These are phyloP conservation scores for Crepidotus variabilis DNA, from an alignment of 768 basidiomycete genomes.

Conservation along the genomic window DNA sequence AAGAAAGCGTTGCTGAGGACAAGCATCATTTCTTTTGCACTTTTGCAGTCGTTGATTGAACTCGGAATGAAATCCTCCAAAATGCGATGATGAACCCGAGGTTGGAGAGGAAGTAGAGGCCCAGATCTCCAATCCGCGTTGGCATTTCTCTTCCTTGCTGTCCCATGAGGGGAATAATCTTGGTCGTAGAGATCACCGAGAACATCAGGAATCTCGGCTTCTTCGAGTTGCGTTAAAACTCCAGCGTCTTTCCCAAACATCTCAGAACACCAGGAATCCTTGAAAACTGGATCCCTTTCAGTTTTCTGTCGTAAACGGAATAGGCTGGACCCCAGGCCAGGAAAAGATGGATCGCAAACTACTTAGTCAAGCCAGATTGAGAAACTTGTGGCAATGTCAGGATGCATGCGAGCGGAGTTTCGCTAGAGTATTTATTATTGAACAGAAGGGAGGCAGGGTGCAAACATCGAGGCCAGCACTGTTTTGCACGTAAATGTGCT, in stretches of 20 bases:
- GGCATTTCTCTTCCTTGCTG: neutral
- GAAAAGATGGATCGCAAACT: neutral
- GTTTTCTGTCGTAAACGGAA: conserved; percentile 1
- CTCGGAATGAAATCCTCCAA: neutral
- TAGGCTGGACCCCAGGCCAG: conserved; percentile 1
- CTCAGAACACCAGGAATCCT: conserved; percentile 4
- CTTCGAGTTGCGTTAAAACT: neutral
- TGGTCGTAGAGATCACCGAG: neutral
- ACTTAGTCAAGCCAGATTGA: no score
- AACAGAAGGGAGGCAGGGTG: no score
- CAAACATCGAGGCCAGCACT: no score
- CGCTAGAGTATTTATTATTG: no score
- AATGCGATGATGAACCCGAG: neutral
- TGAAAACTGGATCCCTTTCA: neutral
- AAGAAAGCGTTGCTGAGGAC: neutral
- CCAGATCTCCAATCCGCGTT: neutral
- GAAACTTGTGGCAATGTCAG: no score
- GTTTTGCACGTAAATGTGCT: no score
- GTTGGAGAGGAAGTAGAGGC: neutral
- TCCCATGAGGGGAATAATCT: neutral
- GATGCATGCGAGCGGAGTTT: no score
- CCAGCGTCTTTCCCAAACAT: neutral
- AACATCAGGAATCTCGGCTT: neutral
- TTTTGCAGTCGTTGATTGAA: neutral
- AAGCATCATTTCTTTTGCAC: neutral